A percentile compares a stretch with the other conserved stretches of the same genome.
Conservation (phyloP, 2,329 filamentous ascomycete genomes). For the Furcasterigmium sp. region DNA sequence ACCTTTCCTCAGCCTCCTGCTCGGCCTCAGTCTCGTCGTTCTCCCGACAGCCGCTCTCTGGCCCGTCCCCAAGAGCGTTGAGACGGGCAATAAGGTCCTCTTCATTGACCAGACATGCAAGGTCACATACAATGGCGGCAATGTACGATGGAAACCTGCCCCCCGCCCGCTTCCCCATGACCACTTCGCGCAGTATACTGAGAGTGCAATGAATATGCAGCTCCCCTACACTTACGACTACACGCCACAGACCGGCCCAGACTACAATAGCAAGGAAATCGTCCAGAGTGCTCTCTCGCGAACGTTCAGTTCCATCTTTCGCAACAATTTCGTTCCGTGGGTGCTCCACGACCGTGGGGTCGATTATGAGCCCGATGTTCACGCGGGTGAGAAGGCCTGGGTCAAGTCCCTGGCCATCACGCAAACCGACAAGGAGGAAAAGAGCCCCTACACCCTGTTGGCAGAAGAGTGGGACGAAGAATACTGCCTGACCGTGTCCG, state of each 20-base stretch:
- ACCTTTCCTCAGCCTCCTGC: constrained; percentile 25
- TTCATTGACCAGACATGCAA: constrained; percentile 47
- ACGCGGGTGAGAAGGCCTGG: constrained; percentile 32
- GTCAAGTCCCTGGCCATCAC: constrained; percentile 58
- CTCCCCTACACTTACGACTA: constrained; percentile 42
- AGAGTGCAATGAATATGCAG: constrained; percentile 32
- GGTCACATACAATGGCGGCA: constrained; percentile 54
- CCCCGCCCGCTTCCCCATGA: constrained; percentile 14
- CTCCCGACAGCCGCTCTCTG: constrained; percentile 46
- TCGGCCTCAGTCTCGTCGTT: constrained; percentile 31
- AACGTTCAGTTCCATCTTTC: constrained; percentile 59
- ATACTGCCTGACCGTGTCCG: constrained; percentile 60
- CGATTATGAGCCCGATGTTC: constrained; percentile 56
- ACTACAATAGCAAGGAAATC: constrained; percentile 45
- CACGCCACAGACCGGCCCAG: constrained; percentile 27
- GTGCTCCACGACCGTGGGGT: constrained; percentile 63
- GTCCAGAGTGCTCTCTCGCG: constrained; percentile 54
- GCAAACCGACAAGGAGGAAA: constrained; percentile 44
- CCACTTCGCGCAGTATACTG: constrained; percentile 19
- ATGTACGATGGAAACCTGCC: constrained; percentile 43
- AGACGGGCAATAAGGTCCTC: constrained; percentile 45
- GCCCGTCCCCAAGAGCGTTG: constrained; percentile 48
- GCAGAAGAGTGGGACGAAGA: constrained; percentile 68
- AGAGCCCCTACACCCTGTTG: constrained; percentile 53
- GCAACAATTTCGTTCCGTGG: constrained; percentile 70